Evolutionary conservation across 2,329 filamentous ascomycete genomes (phyloP).

Genomic region (Eurotiales sp.): DNA sequence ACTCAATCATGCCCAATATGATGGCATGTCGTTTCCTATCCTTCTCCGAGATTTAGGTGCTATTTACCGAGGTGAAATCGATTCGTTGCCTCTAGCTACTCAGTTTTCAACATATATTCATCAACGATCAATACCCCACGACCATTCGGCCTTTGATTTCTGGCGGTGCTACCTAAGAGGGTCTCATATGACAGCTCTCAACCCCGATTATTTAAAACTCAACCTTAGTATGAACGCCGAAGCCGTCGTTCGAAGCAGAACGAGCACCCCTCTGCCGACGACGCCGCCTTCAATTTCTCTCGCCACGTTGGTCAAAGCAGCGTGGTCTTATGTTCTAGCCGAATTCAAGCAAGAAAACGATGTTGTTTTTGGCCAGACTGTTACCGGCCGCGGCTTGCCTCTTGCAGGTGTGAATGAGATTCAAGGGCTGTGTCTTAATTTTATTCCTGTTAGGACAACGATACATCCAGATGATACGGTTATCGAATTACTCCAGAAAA

Average conservation of each 20-base stretch:
- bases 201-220: background rate
- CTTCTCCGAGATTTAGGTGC: slow-evolving; percentile 53
- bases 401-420: background rate
- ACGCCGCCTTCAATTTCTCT: slow-evolving; percentile 50
- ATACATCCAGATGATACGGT: background rate
- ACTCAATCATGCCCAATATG: slow-evolving; percentile 61
- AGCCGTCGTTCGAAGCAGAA: background rate
- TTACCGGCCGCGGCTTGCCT: slow-evolving; percentile 54
- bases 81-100: slow-evolving; percentile 20
- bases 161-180: slow-evolving; percentile 53
- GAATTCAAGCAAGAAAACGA: slow-evolving; percentile 45
- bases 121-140: slow-evolving; percentile 22
- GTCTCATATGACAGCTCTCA: slow-evolving; percentile 40
- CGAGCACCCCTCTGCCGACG: slow-evolving; percentile 6
- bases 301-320: slow-evolving; percentile 56
- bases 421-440: background rate
- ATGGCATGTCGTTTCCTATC: slow-evolving; percentile 57
- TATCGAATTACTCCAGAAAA: background rate
- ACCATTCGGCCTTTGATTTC: slow-evolving; percentile 46
- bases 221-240: background rate
- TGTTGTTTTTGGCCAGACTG: slow-evolving; percentile 58
- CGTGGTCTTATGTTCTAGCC: slow-evolving; percentile 56
- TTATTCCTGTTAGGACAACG: background rate
- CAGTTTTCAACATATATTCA: slow-evolving; percentile 35
- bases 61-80: slow-evolving; percentile 34